Percentiles rank a stretch among this genome's conserved stretches.
These are phyloP conservation scores for Lachnum nothofagi DNA, from an alignment of 2,329 filamentous ascomycete genomes.

Conservation along the genomic window DNA sequence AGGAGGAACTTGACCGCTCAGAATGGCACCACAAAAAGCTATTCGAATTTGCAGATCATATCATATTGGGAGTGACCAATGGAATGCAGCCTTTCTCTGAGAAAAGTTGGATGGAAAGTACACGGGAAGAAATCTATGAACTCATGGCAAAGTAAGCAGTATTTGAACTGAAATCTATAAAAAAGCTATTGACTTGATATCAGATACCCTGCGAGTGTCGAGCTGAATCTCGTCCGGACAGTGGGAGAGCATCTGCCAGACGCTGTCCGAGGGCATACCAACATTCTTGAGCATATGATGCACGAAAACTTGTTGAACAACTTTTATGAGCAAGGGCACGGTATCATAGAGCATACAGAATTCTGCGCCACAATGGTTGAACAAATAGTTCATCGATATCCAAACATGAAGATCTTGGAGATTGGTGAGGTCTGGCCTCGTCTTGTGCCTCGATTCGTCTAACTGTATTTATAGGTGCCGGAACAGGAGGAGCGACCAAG, in stretches of 20 bases:
- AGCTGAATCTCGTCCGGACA: neutral
- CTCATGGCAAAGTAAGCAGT: neutral
- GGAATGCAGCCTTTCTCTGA: neutral
- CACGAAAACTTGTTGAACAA: slow-evolving; percentile 7
- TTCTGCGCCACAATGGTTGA: slow-evolving; percentile 73
- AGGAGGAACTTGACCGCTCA: slow-evolving; percentile 1
- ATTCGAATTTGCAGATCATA: neutral
- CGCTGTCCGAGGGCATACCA: slow-evolving; percentile 3
- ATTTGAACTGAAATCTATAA: neutral
- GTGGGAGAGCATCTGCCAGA: slow-evolving; percentile 6
- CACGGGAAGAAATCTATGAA: neutral
- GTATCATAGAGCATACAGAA: slow-evolving; percentile 80
- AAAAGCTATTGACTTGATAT: too few relatives aligned
- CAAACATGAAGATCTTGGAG: slow-evolving; percentile 39
- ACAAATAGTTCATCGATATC: slow-evolving; percentile 9
- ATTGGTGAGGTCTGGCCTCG: slow-evolving; percentile 26
- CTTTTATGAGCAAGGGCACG: slow-evolving; percentile 47
- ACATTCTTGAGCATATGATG: slow-evolving; percentile 1
- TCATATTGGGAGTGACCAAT: neutral
- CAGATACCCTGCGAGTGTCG: neutral
- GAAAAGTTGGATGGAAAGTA: neutral
- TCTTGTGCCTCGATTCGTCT: slow-evolving; percentile 28
- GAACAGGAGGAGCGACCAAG: slow-evolving; percentile 40
- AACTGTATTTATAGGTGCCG: slow-evolving; percentile 28
- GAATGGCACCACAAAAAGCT: slow-evolving; percentile 2